Evolutionary conservation across 306 rosid genomes (phyloP).

Genomic region (Alnus glutinosa): DNA sequence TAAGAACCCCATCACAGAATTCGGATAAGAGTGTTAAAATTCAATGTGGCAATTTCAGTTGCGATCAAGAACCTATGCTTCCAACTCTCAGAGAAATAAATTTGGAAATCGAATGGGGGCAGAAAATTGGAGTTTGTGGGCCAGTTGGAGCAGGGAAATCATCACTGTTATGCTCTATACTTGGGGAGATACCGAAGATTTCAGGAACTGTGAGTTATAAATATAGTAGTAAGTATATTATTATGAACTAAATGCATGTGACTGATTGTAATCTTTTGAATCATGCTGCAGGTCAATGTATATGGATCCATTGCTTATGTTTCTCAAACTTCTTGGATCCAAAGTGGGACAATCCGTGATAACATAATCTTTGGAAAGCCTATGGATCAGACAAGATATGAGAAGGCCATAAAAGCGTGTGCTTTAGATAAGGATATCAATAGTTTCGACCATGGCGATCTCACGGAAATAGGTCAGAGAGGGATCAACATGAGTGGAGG

Average conservation of each 20-base stretch:
- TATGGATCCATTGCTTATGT: conserved; percentile 52
- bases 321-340: conserved; percentile 60
- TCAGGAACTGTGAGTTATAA: conserved; percentile 48
- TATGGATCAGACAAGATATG: conserved; percentile 42
- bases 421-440: conserved; percentile 50
- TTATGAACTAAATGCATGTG: neutral
- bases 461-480: conserved; percentile 63
- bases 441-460: conserved; percentile 50
- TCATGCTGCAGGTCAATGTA: conserved; percentile 38
- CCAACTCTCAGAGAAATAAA: conserved; percentile 39
- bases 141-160: conserved; percentile 58
- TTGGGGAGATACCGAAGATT: conserved; percentile 53
- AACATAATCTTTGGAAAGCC: conserved; percentile 53
- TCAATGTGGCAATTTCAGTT: conserved; percentile 37
- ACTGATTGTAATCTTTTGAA: neutral
- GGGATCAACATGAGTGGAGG: conserved; percentile 69
- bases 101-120: conserved; percentile 31
- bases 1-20: neutral
- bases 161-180: conserved; percentile 44
- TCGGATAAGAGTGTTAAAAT: conserved; percentile 26
- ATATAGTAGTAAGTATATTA: no score
- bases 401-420: conserved; percentile 45
- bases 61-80: conserved; percentile 34
- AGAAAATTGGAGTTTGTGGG: conserved; percentile 57
- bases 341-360: conserved; percentile 58